phyloP scores from a whole-genome alignment of 2,329 filamentous ascomycete species.

The Leptographium radiaticola region DNA sequence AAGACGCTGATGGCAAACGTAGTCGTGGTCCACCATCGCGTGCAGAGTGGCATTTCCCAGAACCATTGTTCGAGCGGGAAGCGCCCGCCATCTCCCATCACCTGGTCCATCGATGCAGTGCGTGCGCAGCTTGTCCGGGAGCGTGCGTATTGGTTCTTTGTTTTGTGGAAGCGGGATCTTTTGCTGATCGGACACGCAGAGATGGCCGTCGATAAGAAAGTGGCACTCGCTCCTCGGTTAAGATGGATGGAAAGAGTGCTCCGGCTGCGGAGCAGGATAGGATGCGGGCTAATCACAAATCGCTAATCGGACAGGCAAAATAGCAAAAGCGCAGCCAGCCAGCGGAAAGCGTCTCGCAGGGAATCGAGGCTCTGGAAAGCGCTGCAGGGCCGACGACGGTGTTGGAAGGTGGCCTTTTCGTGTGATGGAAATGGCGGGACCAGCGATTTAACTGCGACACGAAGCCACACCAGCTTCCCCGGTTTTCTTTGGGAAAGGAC shows the following conservation, averaged over 20 bases:
- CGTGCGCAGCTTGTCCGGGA: background rate
- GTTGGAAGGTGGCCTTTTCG: slow-evolving; percentile 11
- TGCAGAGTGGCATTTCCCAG: slow-evolving; percentile 95
- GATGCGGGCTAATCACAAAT: too few species aligned
- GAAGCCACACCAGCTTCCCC: background rate
- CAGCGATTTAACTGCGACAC: background rate
- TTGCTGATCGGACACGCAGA: too few species aligned
- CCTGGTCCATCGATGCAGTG: slow-evolving; percentile 36
- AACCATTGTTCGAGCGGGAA: slow-evolving; percentile 95
- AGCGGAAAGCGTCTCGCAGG: too few species aligned
- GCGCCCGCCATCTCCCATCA: slow-evolving; percentile 35
- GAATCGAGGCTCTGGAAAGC: background rate
- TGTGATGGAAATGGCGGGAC: background rate
- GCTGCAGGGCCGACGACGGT: background rate
- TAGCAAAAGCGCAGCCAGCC: too few species aligned
- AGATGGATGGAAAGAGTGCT: too few species aligned
- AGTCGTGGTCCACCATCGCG: slow-evolving; percentile 91
- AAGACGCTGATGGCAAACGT: slow-evolving; percentile 77
- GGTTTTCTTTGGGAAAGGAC: background rate
- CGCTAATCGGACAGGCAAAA: too few species aligned
- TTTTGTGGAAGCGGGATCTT: background rate
- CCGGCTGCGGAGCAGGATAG: too few species aligned
- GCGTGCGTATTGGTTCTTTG: background rate
- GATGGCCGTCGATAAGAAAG: too few species aligned
- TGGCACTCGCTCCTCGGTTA: too few species aligned